phyloP scores from a whole-genome alignment of 441 rosid species.

The Rhodomyrtus psidioides region DNA sequence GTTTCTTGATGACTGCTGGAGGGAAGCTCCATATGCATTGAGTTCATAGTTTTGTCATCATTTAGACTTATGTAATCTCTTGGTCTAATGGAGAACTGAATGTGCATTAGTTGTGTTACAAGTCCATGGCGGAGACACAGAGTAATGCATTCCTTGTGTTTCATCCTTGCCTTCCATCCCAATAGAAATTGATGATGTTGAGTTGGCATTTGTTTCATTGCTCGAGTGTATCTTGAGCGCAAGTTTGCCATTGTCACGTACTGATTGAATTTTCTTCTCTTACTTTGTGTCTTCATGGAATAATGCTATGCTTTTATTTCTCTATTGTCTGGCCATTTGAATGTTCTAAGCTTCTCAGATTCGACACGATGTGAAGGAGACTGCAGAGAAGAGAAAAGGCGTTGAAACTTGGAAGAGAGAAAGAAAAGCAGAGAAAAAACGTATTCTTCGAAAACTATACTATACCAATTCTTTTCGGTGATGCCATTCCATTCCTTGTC shows the following conservation, averaged over 20 bases:
- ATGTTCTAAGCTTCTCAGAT: conserved; percentile 24
- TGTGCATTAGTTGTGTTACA: neutral
- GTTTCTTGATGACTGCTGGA: neutral
- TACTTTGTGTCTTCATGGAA: neutral
- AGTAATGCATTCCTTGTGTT: neutral
- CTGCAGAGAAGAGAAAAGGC: conserved; percentile 43
- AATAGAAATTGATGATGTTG: neutral
- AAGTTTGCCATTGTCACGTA: neutral
- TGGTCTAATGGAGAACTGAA: neutral
- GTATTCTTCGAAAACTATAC: conserved; percentile 11
- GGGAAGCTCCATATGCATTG: neutral
- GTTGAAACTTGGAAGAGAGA: conserved; percentile 44
- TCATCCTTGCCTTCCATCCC: neutral
- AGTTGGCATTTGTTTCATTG: neutral
- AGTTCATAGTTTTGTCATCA: neutral
- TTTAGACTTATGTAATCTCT: neutral
- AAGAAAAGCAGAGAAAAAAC: conserved; percentile 80
- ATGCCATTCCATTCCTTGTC: neutral
- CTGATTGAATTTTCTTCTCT: neutral
- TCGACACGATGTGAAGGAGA: conserved; percentile 40
- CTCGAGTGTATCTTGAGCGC: neutral
- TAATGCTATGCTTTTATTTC: neutral
- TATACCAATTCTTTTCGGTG: neutral
- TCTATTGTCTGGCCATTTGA: neutral
- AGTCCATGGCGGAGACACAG: neutral